phyloP scores from a whole-genome alignment of 2,329 filamentous ascomycete genomes.

The Aureobasidium sp. region DNA sequence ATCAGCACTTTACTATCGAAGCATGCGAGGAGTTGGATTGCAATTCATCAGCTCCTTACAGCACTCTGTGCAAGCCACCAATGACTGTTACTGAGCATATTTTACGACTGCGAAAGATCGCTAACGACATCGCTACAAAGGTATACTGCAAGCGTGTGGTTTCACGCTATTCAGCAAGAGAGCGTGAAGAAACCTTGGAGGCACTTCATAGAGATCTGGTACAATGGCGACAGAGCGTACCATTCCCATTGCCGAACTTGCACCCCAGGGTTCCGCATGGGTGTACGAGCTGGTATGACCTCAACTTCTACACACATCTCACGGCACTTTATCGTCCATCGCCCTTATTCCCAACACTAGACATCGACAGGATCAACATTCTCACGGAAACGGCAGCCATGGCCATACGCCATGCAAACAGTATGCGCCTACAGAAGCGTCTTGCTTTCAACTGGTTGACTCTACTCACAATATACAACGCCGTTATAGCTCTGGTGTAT shows the following conservation, averaged over 20 bases:
- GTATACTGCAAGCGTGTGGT: constrained; percentile 29
- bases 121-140: constrained; percentile 31
- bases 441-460: constrained; percentile 38
- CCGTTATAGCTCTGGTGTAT: constrained; percentile 36
- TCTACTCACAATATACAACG: constrained; percentile 34
- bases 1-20: constrained; percentile 23
- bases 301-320: constrained; percentile 41
- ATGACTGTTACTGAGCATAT: constrained; percentile 33
- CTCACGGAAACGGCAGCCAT: constrained; percentile 34
- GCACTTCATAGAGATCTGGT: constrained; percentile 33
- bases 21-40: constrained; percentile 27
- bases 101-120: constrained; percentile 32
- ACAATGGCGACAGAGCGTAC: constrained; percentile 31
- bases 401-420: constrained; percentile 34
- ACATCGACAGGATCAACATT: constrained; percentile 25
- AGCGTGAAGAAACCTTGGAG: constrained; percentile 19
- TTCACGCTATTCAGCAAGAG: neutral
- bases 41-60: neutral
- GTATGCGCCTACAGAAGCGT: constrained; percentile 30
- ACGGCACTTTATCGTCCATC: constrained; percentile 39
- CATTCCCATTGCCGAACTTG: constrained; percentile 19
- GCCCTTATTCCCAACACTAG: constrained; percentile 32
- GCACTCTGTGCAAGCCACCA: constrained; percentile 19
- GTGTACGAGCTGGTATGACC: constrained; percentile 37
- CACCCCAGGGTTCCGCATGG: constrained; percentile 32